Evolutionary conservation across 306 rosid species (phyloP).

Genomic region (Gastrolobium villosum): DNA sequence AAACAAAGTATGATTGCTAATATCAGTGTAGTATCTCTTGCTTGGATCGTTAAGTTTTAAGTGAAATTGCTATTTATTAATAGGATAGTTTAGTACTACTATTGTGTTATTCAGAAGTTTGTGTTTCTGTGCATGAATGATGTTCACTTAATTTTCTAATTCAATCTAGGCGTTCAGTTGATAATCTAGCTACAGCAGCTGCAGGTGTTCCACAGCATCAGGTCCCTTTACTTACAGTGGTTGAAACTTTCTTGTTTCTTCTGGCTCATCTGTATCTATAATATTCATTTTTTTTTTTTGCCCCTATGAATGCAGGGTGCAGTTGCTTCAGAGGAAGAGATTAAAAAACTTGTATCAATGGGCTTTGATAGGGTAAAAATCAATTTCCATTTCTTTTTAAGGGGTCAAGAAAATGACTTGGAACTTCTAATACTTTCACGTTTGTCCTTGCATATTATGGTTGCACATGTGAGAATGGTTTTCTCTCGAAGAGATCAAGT

Average conservation of each 20-base stretch:
- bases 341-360: constrained; percentile 85
- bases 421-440: neutral
- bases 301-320: constrained; percentile 62
- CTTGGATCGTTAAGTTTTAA: constrained; percentile 21
- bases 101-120: constrained; percentile 33
- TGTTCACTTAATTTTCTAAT: constrained; percentile 39
- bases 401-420: constrained; percentile 38
- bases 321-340: constrained; percentile 78
- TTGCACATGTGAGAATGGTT: constrained; percentile 8
- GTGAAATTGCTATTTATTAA: constrained; percentile 29
- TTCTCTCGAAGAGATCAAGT: constrained; percentile 22
- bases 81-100: constrained; percentile 1
- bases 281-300: constrained; percentile 33
- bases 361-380: constrained; percentile 92
- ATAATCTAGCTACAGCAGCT: constrained; percentile 54
- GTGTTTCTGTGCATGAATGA: constrained; percentile 35
- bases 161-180: constrained; percentile 63
- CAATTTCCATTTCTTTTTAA: constrained; percentile 23
- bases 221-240: constrained; percentile 55
- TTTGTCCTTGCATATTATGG: constrained; percentile 22
- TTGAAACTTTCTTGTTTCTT: constrained; percentile 34
- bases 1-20: neutral
- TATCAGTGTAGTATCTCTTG: constrained; percentile 25
- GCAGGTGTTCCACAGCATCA: constrained; percentile 67
- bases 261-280: constrained; percentile 44